A percentile compares a stretch with the other conserved stretches of the same genome.
Conservation (phyloP, 2,329 filamentous ascomycete genomes). For the Paecilomyces dactylethromorphus region DNA sequence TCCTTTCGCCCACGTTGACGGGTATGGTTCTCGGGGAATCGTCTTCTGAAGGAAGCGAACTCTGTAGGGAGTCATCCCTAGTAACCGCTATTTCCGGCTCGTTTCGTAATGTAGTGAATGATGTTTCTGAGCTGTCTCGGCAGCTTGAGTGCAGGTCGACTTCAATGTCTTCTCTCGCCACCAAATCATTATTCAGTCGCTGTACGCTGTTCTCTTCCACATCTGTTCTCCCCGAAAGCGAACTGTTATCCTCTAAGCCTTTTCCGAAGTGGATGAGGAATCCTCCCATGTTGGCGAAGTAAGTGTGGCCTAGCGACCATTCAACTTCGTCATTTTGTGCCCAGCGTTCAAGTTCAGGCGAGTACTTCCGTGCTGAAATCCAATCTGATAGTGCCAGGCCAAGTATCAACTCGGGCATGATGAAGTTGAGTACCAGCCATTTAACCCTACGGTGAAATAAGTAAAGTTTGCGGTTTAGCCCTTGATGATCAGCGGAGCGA, state of each 20-base stretch:
- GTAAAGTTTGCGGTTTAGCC: background rate
- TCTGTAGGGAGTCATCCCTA: background rate
- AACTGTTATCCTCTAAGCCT: background rate
- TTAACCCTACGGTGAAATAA: background rate
- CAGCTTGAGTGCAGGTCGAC: background rate
- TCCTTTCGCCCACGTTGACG: too few species aligned
- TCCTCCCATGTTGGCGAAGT: constrained; percentile 10
- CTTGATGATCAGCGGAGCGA: background rate
- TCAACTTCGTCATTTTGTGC: background rate
- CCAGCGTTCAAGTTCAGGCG: background rate
- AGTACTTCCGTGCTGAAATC: background rate
- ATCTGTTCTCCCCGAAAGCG: background rate
- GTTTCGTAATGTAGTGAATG: background rate
- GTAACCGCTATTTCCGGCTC: background rate
- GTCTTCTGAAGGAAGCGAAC: background rate
- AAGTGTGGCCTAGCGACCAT: constrained; percentile 7
- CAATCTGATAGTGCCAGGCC: background rate
- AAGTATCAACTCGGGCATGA: background rate
- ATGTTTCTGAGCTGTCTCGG: background rate
- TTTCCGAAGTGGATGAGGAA: constrained; percentile 4
- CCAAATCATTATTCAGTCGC: background rate
- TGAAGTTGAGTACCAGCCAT: background rate
- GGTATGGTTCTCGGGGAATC: background rate
- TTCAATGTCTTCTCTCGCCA: background rate
- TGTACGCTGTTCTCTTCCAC: too few species aligned